Base-by-base conservation (phyloP, 2,329 filamentous ascomycete genomes). In the Exophiala mesophila region DNA sequence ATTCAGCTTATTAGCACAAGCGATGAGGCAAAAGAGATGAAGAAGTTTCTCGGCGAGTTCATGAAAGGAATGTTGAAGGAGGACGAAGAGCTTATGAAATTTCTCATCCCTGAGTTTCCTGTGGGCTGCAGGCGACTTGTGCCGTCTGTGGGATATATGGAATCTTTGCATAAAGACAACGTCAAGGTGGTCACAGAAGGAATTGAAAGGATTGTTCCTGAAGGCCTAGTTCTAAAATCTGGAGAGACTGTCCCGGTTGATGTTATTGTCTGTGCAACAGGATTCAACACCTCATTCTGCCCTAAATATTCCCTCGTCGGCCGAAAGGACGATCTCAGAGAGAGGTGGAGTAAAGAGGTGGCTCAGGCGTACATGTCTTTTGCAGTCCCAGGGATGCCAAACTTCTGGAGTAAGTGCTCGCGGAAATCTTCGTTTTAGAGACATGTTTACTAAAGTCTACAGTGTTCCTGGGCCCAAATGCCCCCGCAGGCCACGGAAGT, bases 331-430 rank as follows among this genome's bases (percentile, higher is more conserved):
- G 29, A 49, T 36, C 21, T 64, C 15, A 49, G 44, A 4, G 54
- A 60, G 2, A 47, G 53, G 36, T 64, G 62, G 62, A 50, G 47
- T 32, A 34, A 42, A 5, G 72, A 69, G 68, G 56, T 58, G 4
- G 52, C 61, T 8, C 38, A 42, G 15, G n/a, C n/a, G n/a, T 75
- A 75, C 56, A 52, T 74, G 5, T 69, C 68, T 4, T 49, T 73
- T 5, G 65, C 66, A 1, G 68, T 65, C 3, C 61, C 68, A 1
- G 62, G 66, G 1, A 70, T 72, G 48, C 71, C 72, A 13, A 65
- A 36, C 28, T 62, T 60, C 35, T 58, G 64, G 17, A 43, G 44
- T 47, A 36, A 24, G 44, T 47, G n/a, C n/a, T n/a, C n/a, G n/a
- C n/a, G n/a, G n/a, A n/a, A n/a, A n/a, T n/a, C n/a, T n/a, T n/a